phyloP scores from a whole-genome alignment of 306 rosid genomes.

The Acacia acuminata region DNA sequence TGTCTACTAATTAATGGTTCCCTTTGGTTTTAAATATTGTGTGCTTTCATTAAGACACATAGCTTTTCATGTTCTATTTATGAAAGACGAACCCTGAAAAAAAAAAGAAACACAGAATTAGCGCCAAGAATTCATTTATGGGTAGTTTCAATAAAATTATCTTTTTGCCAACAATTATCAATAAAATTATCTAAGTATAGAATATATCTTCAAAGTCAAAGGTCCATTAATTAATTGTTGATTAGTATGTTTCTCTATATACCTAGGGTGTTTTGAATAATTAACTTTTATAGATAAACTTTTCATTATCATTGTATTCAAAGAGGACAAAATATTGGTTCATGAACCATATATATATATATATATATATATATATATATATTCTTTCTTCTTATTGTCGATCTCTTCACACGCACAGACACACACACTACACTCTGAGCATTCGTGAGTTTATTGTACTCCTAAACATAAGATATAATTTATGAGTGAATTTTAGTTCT shows the following conservation, averaged over 20 bases:
- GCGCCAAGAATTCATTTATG: neutral
- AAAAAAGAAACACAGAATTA: neutral
- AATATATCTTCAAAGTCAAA: neutral
- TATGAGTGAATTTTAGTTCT: too few species aligned
- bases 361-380: too few species aligned
- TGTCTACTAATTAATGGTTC: neutral
- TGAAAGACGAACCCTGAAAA: neutral
- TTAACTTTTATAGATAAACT: neutral
- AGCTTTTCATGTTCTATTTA: neutral
- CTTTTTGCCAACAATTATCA: neutral
- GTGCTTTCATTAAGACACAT: neutral
- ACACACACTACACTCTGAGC: too few species aligned
- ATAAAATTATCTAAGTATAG: neutral
- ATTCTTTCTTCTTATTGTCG: too few species aligned
- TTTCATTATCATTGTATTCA: neutral
- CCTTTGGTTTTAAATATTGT: neutral
- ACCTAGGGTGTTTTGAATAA: neutral
- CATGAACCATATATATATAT: neutral
- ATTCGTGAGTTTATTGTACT: too few species aligned
- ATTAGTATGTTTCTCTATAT: neutral
- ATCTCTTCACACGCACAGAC: too few species aligned
- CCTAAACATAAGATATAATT: too few species aligned
- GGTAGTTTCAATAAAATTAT: neutral
- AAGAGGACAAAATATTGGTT: neutral
- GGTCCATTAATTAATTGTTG: neutral